These are phyloP conservation scores for Raffaelea ambrosiae DNA, from an alignment of 2,329 filamentous ascomycete species.

Conservation along the genomic window DNA sequence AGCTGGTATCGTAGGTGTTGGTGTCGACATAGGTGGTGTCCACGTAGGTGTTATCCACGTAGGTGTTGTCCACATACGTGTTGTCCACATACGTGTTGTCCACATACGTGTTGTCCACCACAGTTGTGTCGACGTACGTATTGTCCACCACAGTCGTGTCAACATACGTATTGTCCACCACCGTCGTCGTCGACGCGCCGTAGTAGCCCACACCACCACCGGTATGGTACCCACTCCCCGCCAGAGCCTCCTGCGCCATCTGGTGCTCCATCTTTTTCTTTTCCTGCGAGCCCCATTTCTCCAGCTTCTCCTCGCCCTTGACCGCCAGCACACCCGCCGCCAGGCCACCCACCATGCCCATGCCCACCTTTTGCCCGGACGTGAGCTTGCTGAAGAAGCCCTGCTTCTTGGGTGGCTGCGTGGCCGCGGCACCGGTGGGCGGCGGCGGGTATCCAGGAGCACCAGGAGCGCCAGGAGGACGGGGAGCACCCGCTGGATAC, in stretches of 20 bases:
- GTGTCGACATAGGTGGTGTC: background rate
- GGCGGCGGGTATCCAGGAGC: constrained; percentile 2
- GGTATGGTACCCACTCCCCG: background rate
- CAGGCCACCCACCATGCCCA: constrained; percentile 6
- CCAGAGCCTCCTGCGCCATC: background rate
- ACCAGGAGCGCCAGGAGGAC: constrained; percentile 1
- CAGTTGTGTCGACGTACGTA: background rate
- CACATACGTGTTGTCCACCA: background rate
- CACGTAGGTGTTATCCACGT: constrained; percentile 1
- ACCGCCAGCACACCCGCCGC: constrained; percentile 7
- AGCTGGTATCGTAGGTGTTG: constrained; percentile 4
- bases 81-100: constrained; percentile 2
- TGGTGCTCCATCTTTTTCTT: constrained; percentile 7
- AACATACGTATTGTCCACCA: background rate
- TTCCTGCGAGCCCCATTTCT: constrained; percentile 5
- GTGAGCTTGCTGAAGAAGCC: constrained; percentile 9
- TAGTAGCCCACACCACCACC: background rate
- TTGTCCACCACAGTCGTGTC: constrained; percentile 1
- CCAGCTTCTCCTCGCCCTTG: constrained; percentile 7
- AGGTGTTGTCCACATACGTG: constrained; percentile 4
- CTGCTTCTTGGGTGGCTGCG: constrained; percentile 1
- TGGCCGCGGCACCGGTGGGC: background rate
- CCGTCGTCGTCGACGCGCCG: background rate
- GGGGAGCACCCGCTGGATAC: background rate
- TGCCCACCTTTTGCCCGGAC: constrained; percentile 7